Percentiles rank a stretch among this genome's conserved stretches.
These are phyloP conservation scores for Ailanthus altissimus DNA, from an alignment of 345 rosid genomes.

Conservation along the genomic window DNA sequence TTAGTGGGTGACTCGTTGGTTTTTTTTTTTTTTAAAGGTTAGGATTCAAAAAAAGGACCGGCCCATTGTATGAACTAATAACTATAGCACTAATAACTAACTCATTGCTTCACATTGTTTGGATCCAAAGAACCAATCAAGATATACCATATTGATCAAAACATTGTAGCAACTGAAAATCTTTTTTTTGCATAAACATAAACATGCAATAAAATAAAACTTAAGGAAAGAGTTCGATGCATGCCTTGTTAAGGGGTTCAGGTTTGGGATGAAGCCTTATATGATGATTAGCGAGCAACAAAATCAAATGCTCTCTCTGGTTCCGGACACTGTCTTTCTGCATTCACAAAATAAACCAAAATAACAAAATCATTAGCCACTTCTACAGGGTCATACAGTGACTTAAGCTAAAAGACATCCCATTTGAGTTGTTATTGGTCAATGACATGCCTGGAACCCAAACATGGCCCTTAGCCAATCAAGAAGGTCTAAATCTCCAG, in stretches of 20 bases:
- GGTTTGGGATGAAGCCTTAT: constrained; percentile 83
- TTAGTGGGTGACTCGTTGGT: too few species aligned
- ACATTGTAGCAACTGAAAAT: too few species aligned
- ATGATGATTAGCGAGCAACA: constrained; percentile 83
- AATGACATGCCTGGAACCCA: constrained; percentile 84
- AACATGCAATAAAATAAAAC: neutral
- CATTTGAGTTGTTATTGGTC: constrained; percentile 10
- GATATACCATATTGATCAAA: too few species aligned
- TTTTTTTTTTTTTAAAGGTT: too few species aligned
- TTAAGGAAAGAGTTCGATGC: constrained; percentile 12
- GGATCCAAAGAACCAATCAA: too few species aligned
- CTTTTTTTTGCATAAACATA: too few species aligned
- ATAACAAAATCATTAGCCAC: constrained; percentile 14
- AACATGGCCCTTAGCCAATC: constrained; percentile 98
- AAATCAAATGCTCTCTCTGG: constrained; percentile 93
- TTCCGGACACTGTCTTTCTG: constrained; percentile 96
- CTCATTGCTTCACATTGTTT: too few species aligned
- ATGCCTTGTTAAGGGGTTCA: constrained; percentile 89
- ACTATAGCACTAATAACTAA: too few species aligned
- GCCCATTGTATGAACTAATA: too few species aligned
- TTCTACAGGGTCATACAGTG: constrained; percentile 14
- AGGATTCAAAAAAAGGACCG: too few species aligned
- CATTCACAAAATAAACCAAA: constrained; percentile 27
- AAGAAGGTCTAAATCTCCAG: constrained; percentile 85
- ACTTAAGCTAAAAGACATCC: neutral